Evolutionary conservation across 768 basidiomycete species (phyloP), one percentile per base, ranked within the genome.

Genomic region (Collybia sordida): DNA sequence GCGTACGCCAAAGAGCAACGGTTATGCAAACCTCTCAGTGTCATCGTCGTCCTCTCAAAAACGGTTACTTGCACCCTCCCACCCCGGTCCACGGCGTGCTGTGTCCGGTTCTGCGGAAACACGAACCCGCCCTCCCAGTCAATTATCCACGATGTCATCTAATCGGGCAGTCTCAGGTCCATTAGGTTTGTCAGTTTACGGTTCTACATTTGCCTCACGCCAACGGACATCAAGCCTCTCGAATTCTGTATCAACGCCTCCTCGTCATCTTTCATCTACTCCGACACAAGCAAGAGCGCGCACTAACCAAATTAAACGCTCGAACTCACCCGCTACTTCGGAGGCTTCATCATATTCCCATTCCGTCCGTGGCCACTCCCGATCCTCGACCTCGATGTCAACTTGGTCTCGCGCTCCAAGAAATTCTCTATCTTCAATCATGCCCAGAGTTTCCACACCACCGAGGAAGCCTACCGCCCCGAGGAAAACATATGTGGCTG

Each of bases 181-280:
- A 8, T 66, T 79, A 49, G 64, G 63, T 35, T 57, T 72, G n/a
- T 69, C 77, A 17, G 44, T 89, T 17, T 76, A 78, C 52, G 72
- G 72, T 24, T 77, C 90, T 3, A 93, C 91, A 6, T 90, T 84
- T 64, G 78, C 91, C 25, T 93, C 91, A n/a, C 81, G 91, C 24
- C 91, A 93, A 59, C 79, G 91, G 18, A 91, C 90, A 18, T 68
- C 76, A 25, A 93, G 90, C 61, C 64, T 86, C 9, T 77, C 74
- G 37, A 65, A 72, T 51, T 64, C 73, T 11, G 64, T 66, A 23
- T 59, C 64, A 19, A 61, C 72, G 38, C 63, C 70, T 7, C 61
- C 62, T 42, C 69, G 71, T 25, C 59, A 64, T 39, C 65, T 72
- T 25, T 60, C 72, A 40, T 45, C 52, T 31, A 59, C 67, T 24